Evolutionary conservation across 1,284 basidiomycete species (phyloP).

Genomic region (Rhodotorula sp.): DNA sequence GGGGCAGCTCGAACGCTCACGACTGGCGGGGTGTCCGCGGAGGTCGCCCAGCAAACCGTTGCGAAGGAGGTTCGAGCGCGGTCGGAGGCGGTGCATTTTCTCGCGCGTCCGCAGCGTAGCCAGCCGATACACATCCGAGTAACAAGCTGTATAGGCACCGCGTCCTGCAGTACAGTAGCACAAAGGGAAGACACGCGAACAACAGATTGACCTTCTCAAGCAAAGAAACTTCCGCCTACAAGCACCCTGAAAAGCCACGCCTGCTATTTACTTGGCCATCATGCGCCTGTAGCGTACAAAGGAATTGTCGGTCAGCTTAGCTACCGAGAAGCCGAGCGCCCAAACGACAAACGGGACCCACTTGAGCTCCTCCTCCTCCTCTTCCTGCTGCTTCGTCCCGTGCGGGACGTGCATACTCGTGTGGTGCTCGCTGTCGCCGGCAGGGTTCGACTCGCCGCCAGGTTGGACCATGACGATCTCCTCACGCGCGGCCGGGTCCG

Average conservation of each 20-base stretch:
- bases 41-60: background rate
- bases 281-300: background rate
- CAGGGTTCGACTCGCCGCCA: background rate
- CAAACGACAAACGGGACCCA: background rate
- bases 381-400: conserved; percentile 7
- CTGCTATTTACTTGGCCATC: conserved; percentile 1
- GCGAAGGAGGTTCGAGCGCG: too few relatives aligned
- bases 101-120: background rate
- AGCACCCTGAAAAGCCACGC: background rate
- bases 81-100: too few relatives aligned
- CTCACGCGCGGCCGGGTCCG: background rate
- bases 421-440: conserved; percentile 10
- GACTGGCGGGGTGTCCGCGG: background rate
- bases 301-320: background rate
- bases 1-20: background rate
- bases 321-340: background rate
- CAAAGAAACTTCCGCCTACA: background rate
- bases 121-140: background rate
- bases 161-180: too few relatives aligned
- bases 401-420: conserved; percentile 7
- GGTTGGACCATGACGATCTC: background rate
- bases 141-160: background rate
- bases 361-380: conserved; percentile 16
- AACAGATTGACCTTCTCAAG: conserved; percentile 1
- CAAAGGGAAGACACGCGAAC: background rate